phyloP scores from a whole-genome alignment of 2,329 filamentous ascomycete genomes.

The Parastagonospora nodorum region DNA sequence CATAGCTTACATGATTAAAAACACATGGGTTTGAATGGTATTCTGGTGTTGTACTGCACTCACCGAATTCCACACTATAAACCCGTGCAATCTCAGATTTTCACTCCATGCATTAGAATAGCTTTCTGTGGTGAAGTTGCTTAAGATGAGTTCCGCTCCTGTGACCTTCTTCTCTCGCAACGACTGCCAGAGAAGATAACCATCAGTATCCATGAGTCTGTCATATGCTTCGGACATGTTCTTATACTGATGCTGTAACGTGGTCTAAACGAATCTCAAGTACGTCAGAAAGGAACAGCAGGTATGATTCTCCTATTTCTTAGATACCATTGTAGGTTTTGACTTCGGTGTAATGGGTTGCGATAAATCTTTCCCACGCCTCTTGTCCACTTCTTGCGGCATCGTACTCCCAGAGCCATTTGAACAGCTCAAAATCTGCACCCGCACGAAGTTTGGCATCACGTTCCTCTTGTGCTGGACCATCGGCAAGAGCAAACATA shows the following conservation, averaged over 20 bases:
- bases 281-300: not conserved
- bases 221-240: not conserved
- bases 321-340: not conserved
- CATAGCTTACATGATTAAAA: not conserved
- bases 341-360: not conserved
- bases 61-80: not conserved
- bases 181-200: not conserved
- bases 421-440: constrained; percentile 1
- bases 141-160: not conserved
- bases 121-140: not conserved
- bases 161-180: not conserved
- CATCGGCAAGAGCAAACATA: constrained; percentile 1
- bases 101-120: not conserved
- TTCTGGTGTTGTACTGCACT: not conserved
- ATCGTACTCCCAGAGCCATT: not conserved
- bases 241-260: not conserved
- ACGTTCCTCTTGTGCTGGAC: not conserved
- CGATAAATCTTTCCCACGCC: not conserved
- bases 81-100: not conserved
- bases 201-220: not conserved
- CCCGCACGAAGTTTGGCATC: not conserved
- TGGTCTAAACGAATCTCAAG: not conserved
- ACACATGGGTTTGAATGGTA: not conserved
- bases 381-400: not conserved
- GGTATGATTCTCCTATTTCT: not conserved